Percentiles rank a stretch among this genome's conserved stretches.
These are phyloP conservation scores for Ceratocystiopsis brevicomis DNA, from an alignment of 2,329 filamentous ascomycete species.

Conservation along the genomic window DNA sequence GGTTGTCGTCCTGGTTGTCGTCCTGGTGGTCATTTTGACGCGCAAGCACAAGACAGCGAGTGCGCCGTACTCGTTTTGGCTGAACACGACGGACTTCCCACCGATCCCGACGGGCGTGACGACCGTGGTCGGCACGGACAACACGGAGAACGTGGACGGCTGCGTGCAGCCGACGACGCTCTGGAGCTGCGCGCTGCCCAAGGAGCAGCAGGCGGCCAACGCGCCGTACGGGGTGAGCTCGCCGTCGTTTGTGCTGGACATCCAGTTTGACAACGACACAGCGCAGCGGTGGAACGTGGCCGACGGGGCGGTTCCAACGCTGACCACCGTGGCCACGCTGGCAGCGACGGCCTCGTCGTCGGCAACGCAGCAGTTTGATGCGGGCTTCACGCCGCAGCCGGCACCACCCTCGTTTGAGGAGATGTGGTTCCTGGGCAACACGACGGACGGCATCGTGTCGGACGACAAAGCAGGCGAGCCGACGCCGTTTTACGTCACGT, in stretches of 20 bases:
- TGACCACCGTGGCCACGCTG: background rate
- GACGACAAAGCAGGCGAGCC: conserved; percentile 61
- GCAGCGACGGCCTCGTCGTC: background rate
- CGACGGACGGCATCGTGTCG: conserved; percentile 53
- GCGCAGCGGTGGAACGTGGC: conserved; percentile 29
- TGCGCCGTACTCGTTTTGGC: conserved; percentile 37
- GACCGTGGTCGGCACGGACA: conserved; percentile 57
- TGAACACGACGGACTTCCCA: conserved; percentile 73
- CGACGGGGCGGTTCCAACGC: conserved; percentile 16
- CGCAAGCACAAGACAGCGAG: conserved; percentile 16
- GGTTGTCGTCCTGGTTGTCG: conserved; percentile 36
- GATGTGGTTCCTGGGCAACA: conserved; percentile 66
- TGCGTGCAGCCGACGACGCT: conserved; percentile 56
- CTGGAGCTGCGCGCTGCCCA: conserved; percentile 76
- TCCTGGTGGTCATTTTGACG: conserved; percentile 38
- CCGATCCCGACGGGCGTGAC: conserved; percentile 70
- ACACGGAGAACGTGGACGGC: conserved; percentile 39
- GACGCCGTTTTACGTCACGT: conserved; percentile 74
- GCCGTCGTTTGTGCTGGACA: conserved; percentile 65
- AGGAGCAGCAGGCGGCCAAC: conserved; percentile 49
- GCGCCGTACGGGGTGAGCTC: conserved; percentile 45
- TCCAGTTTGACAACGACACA: conserved; percentile 49
- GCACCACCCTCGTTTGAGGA: conserved; percentile 45
- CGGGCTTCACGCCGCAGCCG: conserved; percentile 31
- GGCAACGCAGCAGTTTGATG: conserved; percentile 5